Conservation (phyloP, 1,284 basidiomycete genomes). For the Marasmius fiardii region DNA sequence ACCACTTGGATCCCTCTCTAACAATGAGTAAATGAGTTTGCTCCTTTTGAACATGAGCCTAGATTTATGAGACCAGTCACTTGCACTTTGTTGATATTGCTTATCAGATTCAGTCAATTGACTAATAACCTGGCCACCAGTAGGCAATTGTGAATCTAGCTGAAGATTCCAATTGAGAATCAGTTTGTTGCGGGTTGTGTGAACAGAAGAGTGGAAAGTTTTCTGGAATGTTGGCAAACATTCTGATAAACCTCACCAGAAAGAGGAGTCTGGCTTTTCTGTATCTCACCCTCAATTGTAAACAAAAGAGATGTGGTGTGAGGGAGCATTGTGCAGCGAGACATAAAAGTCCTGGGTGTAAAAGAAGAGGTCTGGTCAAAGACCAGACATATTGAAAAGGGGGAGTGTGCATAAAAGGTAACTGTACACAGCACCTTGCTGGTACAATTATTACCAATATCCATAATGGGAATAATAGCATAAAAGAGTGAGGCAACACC, state of each 20-base stretch:
- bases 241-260: background rate
- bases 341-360: background rate
- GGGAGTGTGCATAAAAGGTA: background rate
- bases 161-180: too few relatives aligned
- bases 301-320: background rate
- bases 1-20: too few relatives aligned
- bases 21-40: too few relatives aligned
- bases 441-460: too few relatives aligned
- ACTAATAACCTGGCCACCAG: too few relatives aligned
- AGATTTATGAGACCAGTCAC: too few relatives aligned
- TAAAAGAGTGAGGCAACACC: background rate
- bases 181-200: too few relatives aligned
- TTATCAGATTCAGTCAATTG: too few relatives aligned
- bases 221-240: background rate
- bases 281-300: background rate
- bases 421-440: background rate
- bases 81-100: too few relatives aligned
- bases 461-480: background rate
- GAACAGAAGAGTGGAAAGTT: background rate
- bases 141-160: too few relatives aligned
- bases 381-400: background rate
- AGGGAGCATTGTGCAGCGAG: background rate
- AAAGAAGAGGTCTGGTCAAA: background rate
- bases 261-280: background rate
- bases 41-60: too few relatives aligned